These are phyloP conservation scores for Hanseniaspora jakobsenii DNA, from an alignment of 805 yeast species.

Conservation along the genomic window DNA sequence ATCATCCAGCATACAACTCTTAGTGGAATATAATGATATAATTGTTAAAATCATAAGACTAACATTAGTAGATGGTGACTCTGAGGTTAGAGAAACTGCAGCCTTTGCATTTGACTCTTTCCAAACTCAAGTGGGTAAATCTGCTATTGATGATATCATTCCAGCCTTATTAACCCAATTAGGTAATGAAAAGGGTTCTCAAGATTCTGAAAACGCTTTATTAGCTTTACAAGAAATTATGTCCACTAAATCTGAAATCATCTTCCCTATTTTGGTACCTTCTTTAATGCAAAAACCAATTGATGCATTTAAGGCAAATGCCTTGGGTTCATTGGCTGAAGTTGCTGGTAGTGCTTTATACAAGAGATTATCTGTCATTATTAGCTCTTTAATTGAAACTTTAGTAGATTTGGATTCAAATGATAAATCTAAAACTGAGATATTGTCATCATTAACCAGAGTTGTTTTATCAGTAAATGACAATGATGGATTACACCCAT, in stretches of 20 bases:
- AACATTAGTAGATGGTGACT: constrained; percentile 63
- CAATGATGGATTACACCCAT: constrained; percentile 70
- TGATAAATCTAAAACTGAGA: constrained; percentile 30
- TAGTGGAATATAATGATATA: constrained; percentile 50
- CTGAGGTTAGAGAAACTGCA: constrained; percentile 76
- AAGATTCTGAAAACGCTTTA: constrained; percentile 60
- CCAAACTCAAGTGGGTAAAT: constrained; percentile 69
- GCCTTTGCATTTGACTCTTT: constrained; percentile 82
- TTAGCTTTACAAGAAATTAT: constrained; percentile 83
- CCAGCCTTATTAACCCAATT: constrained; percentile 70
- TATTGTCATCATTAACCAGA: constrained; percentile 50
- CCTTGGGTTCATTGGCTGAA: constrained; percentile 73
- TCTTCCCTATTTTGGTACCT: constrained; percentile 88
- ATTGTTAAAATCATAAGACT: constrained; percentile 66
- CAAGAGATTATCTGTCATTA: constrained; percentile 58
- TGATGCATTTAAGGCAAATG: constrained; percentile 72
- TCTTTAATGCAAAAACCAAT: constrained; percentile 71
- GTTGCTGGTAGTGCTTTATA: constrained; percentile 80
- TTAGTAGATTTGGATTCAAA: constrained; percentile 29
- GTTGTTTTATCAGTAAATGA: constrained; percentile 63
- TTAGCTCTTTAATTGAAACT: constrained; percentile 60
- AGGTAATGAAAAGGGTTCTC: constrained; percentile 33
- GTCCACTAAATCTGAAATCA: constrained; percentile 78
- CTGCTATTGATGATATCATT: constrained; percentile 76
- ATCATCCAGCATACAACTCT: constrained; percentile 51